Evolutionary conservation across 352 stramenopile species (phyloP).

Genomic region (Aphanomyces stellatus): DNA sequence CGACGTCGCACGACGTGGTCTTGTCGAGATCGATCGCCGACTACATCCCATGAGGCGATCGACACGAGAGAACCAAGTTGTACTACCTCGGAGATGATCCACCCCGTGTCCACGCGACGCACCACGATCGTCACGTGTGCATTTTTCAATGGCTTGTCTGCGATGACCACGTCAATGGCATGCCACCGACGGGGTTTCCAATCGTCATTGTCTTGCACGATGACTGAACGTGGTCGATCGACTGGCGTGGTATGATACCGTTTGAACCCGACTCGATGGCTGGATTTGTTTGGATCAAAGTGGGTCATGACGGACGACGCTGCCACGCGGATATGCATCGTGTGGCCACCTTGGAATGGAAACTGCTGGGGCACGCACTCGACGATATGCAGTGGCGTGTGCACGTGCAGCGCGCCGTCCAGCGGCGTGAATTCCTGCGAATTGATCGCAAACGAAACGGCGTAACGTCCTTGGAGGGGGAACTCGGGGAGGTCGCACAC

Average conservation of each 20-base stretch:
- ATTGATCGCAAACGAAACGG: constrained; percentile 5
- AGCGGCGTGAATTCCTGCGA: constrained; percentile 14
- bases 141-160: background rate
- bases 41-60: too few species aligned
- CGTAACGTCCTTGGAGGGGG: background rate
- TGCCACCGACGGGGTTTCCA: background rate
- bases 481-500: constrained; percentile 11
- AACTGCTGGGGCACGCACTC: background rate
- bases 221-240: background rate
- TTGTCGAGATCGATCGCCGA: too few species aligned
- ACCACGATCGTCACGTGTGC: too few species aligned
- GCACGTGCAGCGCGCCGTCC: background rate
- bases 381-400: background rate
- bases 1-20: background rate
- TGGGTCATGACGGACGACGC: background rate
- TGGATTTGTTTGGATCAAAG: too few species aligned
- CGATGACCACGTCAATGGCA: background rate
- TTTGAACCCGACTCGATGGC: too few species aligned
- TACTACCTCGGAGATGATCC: background rate
- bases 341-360: background rate
- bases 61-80: too few species aligned
- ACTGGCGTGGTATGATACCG: too few species aligned
- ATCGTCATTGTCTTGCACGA: background rate
- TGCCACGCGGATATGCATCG: background rate
- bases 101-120: constrained; percentile 1